Evolutionary conservation across 306 rosid species (phyloP).

Genomic region (Dalbergia cochinchinensis): DNA sequence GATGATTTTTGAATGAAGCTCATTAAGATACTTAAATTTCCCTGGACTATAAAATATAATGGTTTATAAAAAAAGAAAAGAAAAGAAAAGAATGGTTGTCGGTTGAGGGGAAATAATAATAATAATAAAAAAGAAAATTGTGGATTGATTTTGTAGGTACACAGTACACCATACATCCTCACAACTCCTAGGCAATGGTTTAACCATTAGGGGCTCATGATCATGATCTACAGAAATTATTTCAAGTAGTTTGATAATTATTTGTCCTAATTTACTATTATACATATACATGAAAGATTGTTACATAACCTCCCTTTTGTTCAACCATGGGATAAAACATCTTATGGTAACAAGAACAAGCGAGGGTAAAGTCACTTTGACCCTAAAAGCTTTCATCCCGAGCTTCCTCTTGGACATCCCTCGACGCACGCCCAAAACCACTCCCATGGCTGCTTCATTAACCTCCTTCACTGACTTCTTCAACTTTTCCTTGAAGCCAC

Average conservation of each 20-base stretch:
- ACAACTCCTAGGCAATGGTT: neutral
- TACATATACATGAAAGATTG: neutral
- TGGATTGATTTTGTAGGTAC: neutral
- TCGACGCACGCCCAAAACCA: conserved; percentile 44
- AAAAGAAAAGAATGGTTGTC: neutral
- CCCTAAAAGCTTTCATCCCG: conserved; percentile 47
- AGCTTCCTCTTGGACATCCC: conserved; percentile 42
- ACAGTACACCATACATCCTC: neutral
- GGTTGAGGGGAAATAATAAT: neutral
- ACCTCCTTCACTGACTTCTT: conserved; percentile 38
- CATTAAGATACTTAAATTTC: neutral
- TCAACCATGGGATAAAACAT: conserved; percentile 54
- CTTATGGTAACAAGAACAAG: conserved; percentile 42
- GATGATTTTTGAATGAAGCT: neutral
- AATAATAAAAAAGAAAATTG: neutral
- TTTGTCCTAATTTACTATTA: neutral
- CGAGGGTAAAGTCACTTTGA: conserved; percentile 51
- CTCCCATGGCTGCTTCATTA: conserved; percentile 39
- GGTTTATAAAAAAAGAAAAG: neutral
- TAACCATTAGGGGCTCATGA: neutral
- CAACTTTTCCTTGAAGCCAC: neutral
- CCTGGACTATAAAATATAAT: neutral
- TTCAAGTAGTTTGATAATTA: neutral
- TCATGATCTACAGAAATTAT: conserved; percentile 1
- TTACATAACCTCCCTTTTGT: conserved; percentile 39